Base-by-base conservation (phyloP, 768 basidiomycete genomes). In the Termitomyces eurrhizus region DNA sequence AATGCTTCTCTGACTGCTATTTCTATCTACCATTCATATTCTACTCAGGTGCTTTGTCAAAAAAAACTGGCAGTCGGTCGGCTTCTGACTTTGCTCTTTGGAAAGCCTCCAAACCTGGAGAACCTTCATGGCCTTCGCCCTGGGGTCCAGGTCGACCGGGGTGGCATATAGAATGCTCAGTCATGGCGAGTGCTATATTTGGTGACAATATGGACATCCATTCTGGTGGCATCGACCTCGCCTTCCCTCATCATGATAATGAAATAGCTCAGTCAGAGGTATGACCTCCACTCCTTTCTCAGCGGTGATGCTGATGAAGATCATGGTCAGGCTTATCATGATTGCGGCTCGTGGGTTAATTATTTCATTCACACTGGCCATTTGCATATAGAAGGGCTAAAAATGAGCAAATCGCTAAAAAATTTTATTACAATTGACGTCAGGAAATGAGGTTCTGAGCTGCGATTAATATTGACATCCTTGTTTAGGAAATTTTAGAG, bases 201-300 rank as follows among this genome's bases (percentile, higher is more conserved):
- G 96, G 95, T 3, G 83, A 88, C 59, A 89, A 87, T 60, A 92
- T 99, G 87, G 97, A 98, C 73, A 95, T 99, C 62, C 97, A 99
- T 72, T 97, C 95, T 8, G 97, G 97, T 54, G 97, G 97, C 5
- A 88, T 93, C 44, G 97, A 99, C 75, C 80, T 99, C 52, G 91
- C 93, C n/a, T 99, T 99, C 76, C 97, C 97, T 6, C 97, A 99
- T 76, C 97, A 99, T 70, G 96, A 98, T 72, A 99, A 99, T 71
- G 97, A 99, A 76, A 83, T 99, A 68, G 97, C 97, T 0, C 97
- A 99, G 74, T 88, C 93, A 53, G 97, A 98, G 87, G 96, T 88
- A 65, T 67, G 73, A 62, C 53, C 33, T 41, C 36, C 13, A 21
- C 26, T 55, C n/a, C 21, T 24, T 52, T 36, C 48, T 33, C 13